Evolutionary conservation across 331 rosid species (phyloP).

Genomic region (Acacia concinna): DNA sequence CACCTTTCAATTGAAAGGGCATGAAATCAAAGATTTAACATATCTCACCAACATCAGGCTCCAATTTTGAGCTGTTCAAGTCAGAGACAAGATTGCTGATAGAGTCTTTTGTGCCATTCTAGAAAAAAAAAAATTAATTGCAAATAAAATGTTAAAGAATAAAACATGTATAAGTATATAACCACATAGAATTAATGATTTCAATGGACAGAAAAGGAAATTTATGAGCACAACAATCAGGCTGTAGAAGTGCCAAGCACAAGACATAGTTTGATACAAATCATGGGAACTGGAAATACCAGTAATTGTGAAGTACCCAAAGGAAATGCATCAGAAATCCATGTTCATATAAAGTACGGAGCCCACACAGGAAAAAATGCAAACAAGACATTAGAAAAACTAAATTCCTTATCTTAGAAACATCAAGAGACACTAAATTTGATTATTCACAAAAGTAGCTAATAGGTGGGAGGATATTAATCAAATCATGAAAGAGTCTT

Average conservation of each 20-base stretch:
- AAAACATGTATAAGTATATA: background rate
- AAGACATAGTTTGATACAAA: background rate
- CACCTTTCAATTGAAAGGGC: background rate
- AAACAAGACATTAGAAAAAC: constrained; percentile 19
- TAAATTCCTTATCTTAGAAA: background rate
- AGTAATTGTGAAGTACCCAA: background rate
- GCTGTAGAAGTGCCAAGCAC: background rate
- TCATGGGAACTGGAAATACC: background rate
- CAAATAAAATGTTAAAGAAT: background rate
- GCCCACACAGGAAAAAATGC: background rate
- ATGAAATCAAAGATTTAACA: constrained; percentile 20
- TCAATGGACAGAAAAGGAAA: background rate
- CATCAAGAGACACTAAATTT: constrained; percentile 11
- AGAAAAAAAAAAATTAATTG: constrained; percentile 8
- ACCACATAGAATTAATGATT: background rate
- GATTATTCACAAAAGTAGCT: constrained; percentile 3
- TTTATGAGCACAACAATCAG: background rate
- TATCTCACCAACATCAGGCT: constrained; percentile 94
- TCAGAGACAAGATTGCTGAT: constrained; percentile 88
- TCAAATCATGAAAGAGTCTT: constrained; percentile 6
- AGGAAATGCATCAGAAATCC: constrained; percentile 12
- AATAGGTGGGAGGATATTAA: background rate
- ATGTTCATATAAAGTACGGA: background rate
- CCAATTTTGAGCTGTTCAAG: constrained; percentile 81
- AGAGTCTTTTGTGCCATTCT: constrained; percentile 95